Conservation (phyloP, 1,284 basidiomycete species). For the Phenoliferia sp. region DNA sequence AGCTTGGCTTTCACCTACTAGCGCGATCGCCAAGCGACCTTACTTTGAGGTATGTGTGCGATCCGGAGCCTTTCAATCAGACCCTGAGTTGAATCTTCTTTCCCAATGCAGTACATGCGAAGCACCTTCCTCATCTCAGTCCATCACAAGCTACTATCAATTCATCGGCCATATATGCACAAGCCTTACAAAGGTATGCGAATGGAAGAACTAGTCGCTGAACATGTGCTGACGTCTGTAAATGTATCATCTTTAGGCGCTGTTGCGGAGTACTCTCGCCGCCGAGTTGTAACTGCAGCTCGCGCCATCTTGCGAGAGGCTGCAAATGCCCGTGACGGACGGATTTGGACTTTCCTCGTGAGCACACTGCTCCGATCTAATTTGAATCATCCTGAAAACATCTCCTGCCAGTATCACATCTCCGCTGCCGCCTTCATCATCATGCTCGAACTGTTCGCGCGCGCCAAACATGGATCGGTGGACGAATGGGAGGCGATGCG, state of each 20-base stretch:
- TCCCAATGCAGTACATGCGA: conserved; percentile 9
- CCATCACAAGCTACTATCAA: conserved; percentile 28
- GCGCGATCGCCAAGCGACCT: conserved; percentile 5
- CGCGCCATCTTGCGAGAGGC: conserved; percentile 28
- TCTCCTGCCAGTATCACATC: conserved; percentile 15
- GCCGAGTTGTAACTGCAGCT: conserved; percentile 23
- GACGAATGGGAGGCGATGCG: conserved; percentile 24
- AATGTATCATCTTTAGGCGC: too few species aligned
- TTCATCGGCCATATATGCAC: conserved; percentile 29
- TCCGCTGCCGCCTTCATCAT: conserved; percentile 24
- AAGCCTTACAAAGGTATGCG: conserved; percentile 19
- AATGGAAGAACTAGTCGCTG: too few species aligned
- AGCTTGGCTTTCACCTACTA: conserved; percentile 11
- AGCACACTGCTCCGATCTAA: conserved; percentile 1
- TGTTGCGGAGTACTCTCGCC: conserved; percentile 23
- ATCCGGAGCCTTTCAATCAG: neutral
- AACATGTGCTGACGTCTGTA: neutral
- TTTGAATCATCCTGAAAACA: neutral
- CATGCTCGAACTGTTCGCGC: conserved; percentile 29
- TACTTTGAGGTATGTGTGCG: conserved; percentile 4
- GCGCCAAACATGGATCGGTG: conserved; percentile 13
- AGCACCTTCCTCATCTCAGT: conserved; percentile 24
- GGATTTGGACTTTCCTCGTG: conserved; percentile 23
- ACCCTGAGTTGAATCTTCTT: neutral
- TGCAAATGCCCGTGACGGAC: neutral